Conservation (phyloP, 116 monocot species). For the Trichopus zeylanicus region DNA sequence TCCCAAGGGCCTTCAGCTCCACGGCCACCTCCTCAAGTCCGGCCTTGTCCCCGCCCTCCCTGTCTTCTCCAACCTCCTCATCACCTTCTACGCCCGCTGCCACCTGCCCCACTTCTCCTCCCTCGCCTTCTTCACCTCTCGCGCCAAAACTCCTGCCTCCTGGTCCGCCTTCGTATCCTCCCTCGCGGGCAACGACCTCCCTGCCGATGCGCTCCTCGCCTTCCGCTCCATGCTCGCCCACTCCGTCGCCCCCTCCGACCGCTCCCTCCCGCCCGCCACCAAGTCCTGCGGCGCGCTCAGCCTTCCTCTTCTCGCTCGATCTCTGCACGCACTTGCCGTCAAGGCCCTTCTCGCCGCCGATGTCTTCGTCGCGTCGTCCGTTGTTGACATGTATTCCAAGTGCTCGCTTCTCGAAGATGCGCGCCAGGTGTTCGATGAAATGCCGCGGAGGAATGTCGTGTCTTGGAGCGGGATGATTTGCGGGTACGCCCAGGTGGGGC, state of each 20-base stretch:
- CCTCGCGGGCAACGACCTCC: conserved; percentile 62
- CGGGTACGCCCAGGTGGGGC: conserved; percentile 35
- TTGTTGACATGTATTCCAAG: conserved; percentile 63
- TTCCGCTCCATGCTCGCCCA: conserved; percentile 38
- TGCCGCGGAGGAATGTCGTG: conserved; percentile 57
- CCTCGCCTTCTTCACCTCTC: conserved; percentile 58
- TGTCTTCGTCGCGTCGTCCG: conserved; percentile 57
- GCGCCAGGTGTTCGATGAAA: conserved; percentile 37
- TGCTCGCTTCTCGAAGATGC: conserved; percentile 30
- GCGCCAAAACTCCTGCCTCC: conserved; percentile 14
- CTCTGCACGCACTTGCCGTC: conserved; percentile 49
- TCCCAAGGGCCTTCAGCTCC: conserved; percentile 54
- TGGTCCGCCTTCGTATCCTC: conserved; percentile 68
- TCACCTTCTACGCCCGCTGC: conserved; percentile 87
- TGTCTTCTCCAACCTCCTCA: conserved; percentile 76
- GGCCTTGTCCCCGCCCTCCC: conserved; percentile 29
- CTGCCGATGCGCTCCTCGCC: conserved; percentile 25
- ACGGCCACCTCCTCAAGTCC: conserved; percentile 64
- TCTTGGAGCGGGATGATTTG: conserved; percentile 61
- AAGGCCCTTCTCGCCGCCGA: conserved; percentile 32
- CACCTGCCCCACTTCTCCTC: conserved; percentile 52
- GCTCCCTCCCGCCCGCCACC: conserved; percentile 42
- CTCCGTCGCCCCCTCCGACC: conserved; percentile 35
- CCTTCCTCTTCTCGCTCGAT: conserved; percentile 22
- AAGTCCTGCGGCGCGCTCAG: conserved; percentile 42